These are phyloP conservation scores for Cymbopogon citratus DNA, from an alignment of 176 grass and related monocot species.

Conservation along the genomic window DNA sequence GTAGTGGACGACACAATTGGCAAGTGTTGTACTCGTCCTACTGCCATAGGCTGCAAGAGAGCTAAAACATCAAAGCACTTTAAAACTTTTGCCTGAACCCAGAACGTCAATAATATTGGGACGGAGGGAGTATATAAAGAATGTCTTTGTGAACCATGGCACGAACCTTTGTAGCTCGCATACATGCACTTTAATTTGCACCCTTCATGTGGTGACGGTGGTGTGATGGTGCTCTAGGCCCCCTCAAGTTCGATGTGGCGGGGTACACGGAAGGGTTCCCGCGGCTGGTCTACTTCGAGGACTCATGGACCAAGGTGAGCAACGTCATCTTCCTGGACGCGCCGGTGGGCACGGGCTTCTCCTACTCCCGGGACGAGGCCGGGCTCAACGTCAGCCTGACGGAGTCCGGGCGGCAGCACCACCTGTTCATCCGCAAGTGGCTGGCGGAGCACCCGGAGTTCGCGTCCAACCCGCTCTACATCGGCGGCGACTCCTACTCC, in stretches of 20 bases:
- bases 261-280: conserved; percentile 58
- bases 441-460: conserved; percentile 55
- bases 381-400: conserved; percentile 42
- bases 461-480: conserved; percentile 58
- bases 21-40: too few species aligned
- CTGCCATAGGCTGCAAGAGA: too few species aligned
- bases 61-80: too few species aligned
- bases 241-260: conserved; percentile 60
- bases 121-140: too few species aligned
- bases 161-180: too few species aligned
- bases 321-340: conserved; percentile 80
- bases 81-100: too few species aligned
- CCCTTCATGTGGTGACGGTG: not conserved
- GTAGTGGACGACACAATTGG: too few species aligned
- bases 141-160: too few species aligned
- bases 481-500: conserved; percentile 83
- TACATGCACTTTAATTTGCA: not conserved
- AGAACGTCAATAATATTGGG: too few species aligned
- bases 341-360: conserved; percentile 72
- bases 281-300: conserved; percentile 37
- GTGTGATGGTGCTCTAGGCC: conserved; percentile 28
- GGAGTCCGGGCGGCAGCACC: conserved; percentile 33
- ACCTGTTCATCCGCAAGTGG: conserved; percentile 57
- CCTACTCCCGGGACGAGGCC: conserved; percentile 35
- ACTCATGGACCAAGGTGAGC: conserved; percentile 68